Percentiles rank a stretch among this genome's conserved stretches.
These are phyloP conservation scores for Bruguiera gymnorhiza DNA, from an alignment of 345 rosid genomes.

Conservation along the genomic window DNA sequence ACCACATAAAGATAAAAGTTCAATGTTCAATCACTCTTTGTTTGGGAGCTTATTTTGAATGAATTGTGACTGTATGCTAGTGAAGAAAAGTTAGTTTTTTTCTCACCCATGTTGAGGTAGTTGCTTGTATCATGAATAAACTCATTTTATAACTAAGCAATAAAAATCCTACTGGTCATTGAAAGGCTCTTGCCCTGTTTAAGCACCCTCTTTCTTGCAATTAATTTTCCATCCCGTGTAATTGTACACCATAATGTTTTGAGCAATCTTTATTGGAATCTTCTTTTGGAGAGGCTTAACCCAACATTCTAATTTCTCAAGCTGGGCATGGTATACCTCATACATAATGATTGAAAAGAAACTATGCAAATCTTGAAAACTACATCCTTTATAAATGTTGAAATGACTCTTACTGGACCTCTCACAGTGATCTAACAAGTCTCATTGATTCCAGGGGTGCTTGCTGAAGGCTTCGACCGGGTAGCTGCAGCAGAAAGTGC, in stretches of 20 bases:
- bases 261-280: not conserved
- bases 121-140: not conserved
- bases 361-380: not conserved
- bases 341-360: too few species aligned
- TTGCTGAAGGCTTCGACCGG: constrained; percentile 61
- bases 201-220: not conserved
- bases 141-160: not conserved
- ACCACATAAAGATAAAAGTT: too few species aligned
- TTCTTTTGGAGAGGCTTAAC: not conserved
- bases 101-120: not conserved
- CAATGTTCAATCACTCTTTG: too few species aligned
- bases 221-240: too few species aligned
- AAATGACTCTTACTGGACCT: constrained; percentile 17
- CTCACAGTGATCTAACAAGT: constrained; percentile 32
- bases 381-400: not conserved
- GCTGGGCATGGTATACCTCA: not conserved
- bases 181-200: not conserved
- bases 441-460: constrained; percentile 55
- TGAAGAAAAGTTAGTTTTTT: not conserved
- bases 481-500: constrained; percentile 66
- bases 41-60: too few species aligned
- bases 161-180: not conserved
- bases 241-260: not conserved
- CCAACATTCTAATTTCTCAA: not conserved
- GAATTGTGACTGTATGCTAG: too few species aligned